These are phyloP conservation scores for Ganoderma meredithae DNA, from an alignment of 1,284 basidiomycete species.

Conservation along the genomic window DNA sequence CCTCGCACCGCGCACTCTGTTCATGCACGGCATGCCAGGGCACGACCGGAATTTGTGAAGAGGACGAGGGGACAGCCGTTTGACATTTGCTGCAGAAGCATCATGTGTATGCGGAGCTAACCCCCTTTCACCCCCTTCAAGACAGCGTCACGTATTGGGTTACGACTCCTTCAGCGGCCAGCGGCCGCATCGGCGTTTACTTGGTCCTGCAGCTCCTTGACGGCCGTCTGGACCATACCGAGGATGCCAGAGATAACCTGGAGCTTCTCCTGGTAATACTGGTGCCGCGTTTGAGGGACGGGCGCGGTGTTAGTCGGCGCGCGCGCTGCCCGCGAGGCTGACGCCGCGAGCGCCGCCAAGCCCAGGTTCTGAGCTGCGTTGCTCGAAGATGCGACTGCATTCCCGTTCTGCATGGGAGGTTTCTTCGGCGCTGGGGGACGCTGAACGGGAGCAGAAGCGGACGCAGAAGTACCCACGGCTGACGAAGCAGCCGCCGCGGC, in stretches of 20 bases:
- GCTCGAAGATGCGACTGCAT: conserved; percentile 22
- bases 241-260: conserved; percentile 33
- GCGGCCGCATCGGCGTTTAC: conserved; percentile 25
- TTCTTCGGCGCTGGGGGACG: conserved; percentile 26
- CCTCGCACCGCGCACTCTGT: conserved; percentile 1
- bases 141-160: background rate
- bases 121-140: background rate
- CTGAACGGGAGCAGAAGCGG: conserved; percentile 26
- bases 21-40: background rate
- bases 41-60: conserved; percentile 9
- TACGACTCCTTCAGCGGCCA: conserved; percentile 18
- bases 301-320: conserved; percentile 23
- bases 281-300: conserved; percentile 19
- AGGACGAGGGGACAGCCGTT: background rate
- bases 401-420: conserved; percentile 30
- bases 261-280: conserved; percentile 31
- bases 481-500: conserved; percentile 22
- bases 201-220: conserved; percentile 33
- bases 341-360: conserved; percentile 31
- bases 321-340: conserved; percentile 30
- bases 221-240: conserved; percentile 33
- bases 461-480: conserved; percentile 27
- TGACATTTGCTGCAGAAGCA: conserved; percentile 6
- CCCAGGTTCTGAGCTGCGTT: conserved; percentile 20
- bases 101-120: background rate